Percentiles rank a stretch among this genome's conserved stretches.
Conservation (phyloP, 768 basidiomycete genomes). For the Sistotremastrum niveocremeum region DNA sequence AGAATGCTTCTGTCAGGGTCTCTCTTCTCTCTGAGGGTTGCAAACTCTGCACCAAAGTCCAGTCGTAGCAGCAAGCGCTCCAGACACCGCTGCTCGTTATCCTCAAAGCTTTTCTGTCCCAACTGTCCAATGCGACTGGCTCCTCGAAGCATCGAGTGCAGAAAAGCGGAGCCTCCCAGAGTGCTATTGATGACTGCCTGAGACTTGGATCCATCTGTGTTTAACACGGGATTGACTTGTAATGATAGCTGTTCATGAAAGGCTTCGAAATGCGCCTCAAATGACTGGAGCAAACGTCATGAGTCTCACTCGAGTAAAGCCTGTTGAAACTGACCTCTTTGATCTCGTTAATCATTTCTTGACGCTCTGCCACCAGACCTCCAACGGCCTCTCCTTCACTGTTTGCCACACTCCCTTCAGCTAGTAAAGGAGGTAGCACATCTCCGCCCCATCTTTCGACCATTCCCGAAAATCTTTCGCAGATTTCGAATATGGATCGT, state of each 20-base stretch:
- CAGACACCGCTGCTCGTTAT: slow-evolving; percentile 59
- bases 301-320: not conserved
- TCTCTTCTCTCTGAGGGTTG: slow-evolving; percentile 16
- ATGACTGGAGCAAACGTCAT: slow-evolving; percentile 29
- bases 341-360: slow-evolving; percentile 56
- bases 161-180: slow-evolving; percentile 29
- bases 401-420: slow-evolving; percentile 57
- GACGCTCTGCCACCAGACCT: slow-evolving; percentile 57
- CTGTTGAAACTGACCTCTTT: slow-evolving; percentile 42
- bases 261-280: slow-evolving; percentile 50
- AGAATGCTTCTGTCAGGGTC: too few relatives aligned
- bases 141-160: slow-evolving; percentile 33
- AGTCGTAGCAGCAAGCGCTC: slow-evolving; percentile 71
- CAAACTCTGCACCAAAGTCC: slow-evolving; percentile 74
- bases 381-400: slow-evolving; percentile 51
- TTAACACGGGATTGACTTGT: slow-evolving; percentile 60
- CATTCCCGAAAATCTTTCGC: slow-evolving; percentile 77
- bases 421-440: slow-evolving; percentile 69
- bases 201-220: slow-evolving; percentile 59
- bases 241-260: slow-evolving; percentile 74
- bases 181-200: slow-evolving; percentile 43
- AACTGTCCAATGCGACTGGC: slow-evolving; percentile 26
- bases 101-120: slow-evolving; percentile 38
- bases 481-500: slow-evolving; percentile 64
- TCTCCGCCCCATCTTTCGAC: slow-evolving; percentile 91